Evolutionary conservation across 306 rosid genomes (phyloP), one percentile per base, ranked within the genome.

Genomic region (Cucurbita moschata): DNA sequence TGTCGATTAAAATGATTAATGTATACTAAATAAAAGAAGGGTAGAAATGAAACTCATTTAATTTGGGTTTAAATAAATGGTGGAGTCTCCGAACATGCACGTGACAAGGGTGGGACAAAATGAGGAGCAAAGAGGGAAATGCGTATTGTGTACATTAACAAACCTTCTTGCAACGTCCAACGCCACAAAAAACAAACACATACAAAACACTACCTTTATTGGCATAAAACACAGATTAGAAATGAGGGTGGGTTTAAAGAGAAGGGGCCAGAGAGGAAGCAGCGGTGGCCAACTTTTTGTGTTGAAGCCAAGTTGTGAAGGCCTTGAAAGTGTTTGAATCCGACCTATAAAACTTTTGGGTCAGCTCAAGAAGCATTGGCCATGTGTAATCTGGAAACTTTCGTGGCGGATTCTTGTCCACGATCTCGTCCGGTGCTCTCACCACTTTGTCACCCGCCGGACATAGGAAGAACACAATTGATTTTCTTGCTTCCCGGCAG

Each of bases 341-440:
- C 0, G 75, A 8, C 47, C 75, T 52, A 13, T 71, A 51, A 71
- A 10, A 35, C 7, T 71, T 71, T 39, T 50, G 40, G 0, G 75
- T 71, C 1, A 71, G n/a, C 15, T 71, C 61, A 26, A 26, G 60
- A 30, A 71, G 4, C 46, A 38, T 26, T 9, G 46, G 26, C 75
- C 75, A 71, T 30, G 59, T 71, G 60, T 5, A 71, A 37, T 71
- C 75, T 52, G 75, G 75, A 10, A 19, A 71, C 10, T 21, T 50
- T n/a, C 75, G 5, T 5, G 75, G 75, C 35, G 55, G 59, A 26
- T 51, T 0, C 7, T 15, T 50, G 10, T 71, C 49, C 23, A 71
- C 75, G 61, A 71, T 5, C 3, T 53, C 47, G 1, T 50, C 26
- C 15, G 75, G 75, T 30, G 75, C 57, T 21, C 46, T 71, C 61